Evolutionary conservation across 176 grass and related monocot genomes (phyloP).

Genomic region (Saccharum officinarum): DNA sequence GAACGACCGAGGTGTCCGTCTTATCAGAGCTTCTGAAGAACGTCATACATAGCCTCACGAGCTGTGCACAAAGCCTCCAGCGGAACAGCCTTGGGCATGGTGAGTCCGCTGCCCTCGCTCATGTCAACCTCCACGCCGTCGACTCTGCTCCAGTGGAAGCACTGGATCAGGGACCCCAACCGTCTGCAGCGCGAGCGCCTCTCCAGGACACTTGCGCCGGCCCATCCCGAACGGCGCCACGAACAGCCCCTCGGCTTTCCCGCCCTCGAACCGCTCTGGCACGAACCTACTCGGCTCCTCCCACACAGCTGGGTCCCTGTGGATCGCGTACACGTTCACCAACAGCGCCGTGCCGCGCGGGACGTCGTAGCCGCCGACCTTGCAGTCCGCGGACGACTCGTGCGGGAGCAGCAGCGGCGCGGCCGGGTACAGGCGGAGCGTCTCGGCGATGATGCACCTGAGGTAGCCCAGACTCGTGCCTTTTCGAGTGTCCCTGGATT

Average conservation of each 20-base stretch:
- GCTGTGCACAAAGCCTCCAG: constrained; percentile 43
- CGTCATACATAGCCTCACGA: background rate
- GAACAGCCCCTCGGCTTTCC: background rate
- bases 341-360: constrained; percentile 50
- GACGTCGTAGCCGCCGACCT: constrained; percentile 22
- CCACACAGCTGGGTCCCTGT: constrained; percentile 46
- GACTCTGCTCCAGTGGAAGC: constrained; percentile 50
- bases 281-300: constrained; percentile 31
- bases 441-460: constrained; percentile 51
- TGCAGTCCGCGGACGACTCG: constrained; percentile 37
- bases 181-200: constrained; percentile 26
- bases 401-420: constrained; percentile 46
- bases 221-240: constrained; percentile 55
- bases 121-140: constrained; percentile 45
- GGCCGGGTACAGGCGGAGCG: constrained; percentile 42
- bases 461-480: constrained; percentile 39
- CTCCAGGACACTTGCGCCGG: constrained; percentile 50
- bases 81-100: constrained; percentile 29
- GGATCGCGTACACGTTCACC: constrained; percentile 53
- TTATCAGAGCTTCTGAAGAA: constrained; percentile 29
- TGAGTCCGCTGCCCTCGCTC: constrained; percentile 26
- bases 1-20: background rate
- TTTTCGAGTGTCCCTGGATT: constrained; percentile 36
- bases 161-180: constrained; percentile 47
- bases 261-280: constrained; percentile 50